These are phyloP conservation scores for Flagelloscypha sp. DNA, from an alignment of 768 basidiomycete genomes.

Conservation along the genomic window DNA sequence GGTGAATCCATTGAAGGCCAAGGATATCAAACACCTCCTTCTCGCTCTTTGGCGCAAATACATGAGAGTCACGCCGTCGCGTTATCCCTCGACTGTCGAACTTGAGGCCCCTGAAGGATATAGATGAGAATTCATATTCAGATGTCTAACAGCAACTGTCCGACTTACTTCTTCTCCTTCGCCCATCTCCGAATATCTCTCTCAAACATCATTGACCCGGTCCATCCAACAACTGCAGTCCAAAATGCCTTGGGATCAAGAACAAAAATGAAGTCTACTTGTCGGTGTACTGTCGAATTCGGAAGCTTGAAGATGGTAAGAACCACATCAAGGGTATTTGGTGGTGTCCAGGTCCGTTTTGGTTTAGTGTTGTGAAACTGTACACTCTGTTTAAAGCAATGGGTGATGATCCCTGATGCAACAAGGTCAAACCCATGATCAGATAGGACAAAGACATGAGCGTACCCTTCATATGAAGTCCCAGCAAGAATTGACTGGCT, in stretches of 20 bases:
- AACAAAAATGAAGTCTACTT: constrained; percentile 81
- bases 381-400: constrained; percentile 18
- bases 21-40: constrained; percentile 65
- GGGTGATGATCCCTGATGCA: constrained; percentile 58
- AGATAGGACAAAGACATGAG: constrained; percentile 1
- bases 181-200: constrained; percentile 74
- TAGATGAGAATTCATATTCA: constrained; percentile 4
- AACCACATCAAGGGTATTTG: constrained; percentile 79
- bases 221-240: constrained; percentile 89
- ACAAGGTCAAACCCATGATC: constrained; percentile 2
- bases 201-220: constrained; percentile 86
- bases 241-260: constrained; percentile 73
- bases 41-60: constrained; percentile 55
- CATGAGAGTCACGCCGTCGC: constrained; percentile 54
- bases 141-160: background rate
- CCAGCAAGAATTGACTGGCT: constrained; percentile 48
- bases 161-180: constrained; percentile 44
- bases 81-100: constrained; percentile 78
- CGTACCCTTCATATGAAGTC: constrained; percentile 51
- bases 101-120: constrained; percentile 52
- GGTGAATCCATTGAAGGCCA: constrained; percentile 64
- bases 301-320: constrained; percentile 74
- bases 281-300: constrained; percentile 39
- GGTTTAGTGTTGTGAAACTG: background rate
- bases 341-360: constrained; percentile 35